phyloP scores from a whole-genome alignment of 116 monocot genomes.

The Phalaenopsis hybrid region DNA sequence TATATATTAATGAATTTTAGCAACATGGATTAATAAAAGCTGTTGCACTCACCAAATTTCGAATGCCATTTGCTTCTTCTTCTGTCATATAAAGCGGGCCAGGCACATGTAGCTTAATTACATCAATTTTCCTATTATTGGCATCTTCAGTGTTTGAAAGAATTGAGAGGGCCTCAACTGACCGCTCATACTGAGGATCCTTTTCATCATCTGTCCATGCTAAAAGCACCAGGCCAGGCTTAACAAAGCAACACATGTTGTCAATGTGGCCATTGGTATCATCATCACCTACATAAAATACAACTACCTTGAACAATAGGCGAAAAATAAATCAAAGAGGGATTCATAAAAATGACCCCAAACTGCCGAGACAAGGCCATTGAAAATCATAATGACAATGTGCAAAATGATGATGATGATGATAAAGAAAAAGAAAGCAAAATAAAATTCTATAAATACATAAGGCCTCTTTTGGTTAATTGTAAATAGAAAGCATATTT shows the following conservation, averaged over 20 bases:
- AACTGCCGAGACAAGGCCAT: neutral
- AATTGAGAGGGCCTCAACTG: constrained; percentile 56
- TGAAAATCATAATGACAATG: neutral
- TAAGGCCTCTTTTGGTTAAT: neutral
- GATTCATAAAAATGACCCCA: neutral
- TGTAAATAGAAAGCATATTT: neutral
- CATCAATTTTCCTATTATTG: constrained; percentile 61
- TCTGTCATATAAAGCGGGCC: constrained; percentile 88
- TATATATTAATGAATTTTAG: neutral
- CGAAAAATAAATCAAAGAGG: neutral
- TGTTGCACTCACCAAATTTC: constrained; percentile 23
- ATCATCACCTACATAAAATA: constrained; percentile 60
- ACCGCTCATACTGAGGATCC: constrained; percentile 82
- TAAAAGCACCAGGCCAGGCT: constrained; percentile 70
- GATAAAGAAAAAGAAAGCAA: neutral
- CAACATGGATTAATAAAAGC: neutral
- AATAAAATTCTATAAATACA: neutral
- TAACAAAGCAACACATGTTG: constrained; percentile 90
- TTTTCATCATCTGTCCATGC: constrained; percentile 86
- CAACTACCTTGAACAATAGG: neutral
- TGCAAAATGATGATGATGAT: neutral
- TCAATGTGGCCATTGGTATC: constrained; percentile 97
- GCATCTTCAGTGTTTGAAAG: constrained; percentile 61
- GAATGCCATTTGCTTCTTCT: constrained; percentile 69
- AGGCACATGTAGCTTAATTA: constrained; percentile 79